phyloP scores from a whole-genome alignment of 2,329 filamentous ascomycete genomes.

The Stagonosporopsis cucurbitacearum region DNA sequence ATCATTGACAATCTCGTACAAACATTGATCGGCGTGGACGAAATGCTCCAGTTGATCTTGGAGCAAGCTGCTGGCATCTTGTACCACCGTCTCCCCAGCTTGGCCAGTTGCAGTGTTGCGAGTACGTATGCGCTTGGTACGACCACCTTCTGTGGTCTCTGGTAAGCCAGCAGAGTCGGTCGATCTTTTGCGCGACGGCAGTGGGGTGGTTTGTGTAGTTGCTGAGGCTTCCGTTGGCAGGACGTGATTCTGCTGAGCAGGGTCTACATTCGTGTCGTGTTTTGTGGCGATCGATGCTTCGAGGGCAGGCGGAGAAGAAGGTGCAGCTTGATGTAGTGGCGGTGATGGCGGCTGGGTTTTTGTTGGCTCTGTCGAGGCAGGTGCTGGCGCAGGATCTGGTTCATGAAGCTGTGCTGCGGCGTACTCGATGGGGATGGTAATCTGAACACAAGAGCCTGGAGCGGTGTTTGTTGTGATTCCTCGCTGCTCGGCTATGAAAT shows the following conservation, averaged over 20 bases:
- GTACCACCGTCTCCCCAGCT: constrained; percentile 54
- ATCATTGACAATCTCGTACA: constrained; percentile 61
- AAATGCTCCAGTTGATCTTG: constrained; percentile 62
- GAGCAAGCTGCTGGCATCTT: constrained; percentile 61
- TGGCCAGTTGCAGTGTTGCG: constrained; percentile 62
- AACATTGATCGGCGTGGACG: constrained; percentile 62
- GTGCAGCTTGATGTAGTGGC: constrained; percentile 8
- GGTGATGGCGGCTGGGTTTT: neutral
- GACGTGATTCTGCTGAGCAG: constrained; percentile 26
- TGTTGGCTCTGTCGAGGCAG: constrained; percentile 5
- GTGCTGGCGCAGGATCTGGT: constrained; percentile 9
- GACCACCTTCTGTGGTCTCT: constrained; percentile 62
- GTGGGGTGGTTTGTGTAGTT: constrained; percentile 43
- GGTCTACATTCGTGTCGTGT: neutral
- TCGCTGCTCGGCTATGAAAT: constrained; percentile 51
- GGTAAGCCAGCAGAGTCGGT: constrained; percentile 65
- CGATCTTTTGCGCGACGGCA: constrained; percentile 64
- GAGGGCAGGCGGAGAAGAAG: neutral
- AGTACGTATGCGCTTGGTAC: constrained; percentile 67
- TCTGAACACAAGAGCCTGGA: constrained; percentile 50
- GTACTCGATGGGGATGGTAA: constrained; percentile 49
- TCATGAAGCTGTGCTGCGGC: constrained; percentile 20
- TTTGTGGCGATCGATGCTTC: neutral
- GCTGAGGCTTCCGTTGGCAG: constrained; percentile 22
- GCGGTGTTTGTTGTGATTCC: constrained; percentile 35